Conservation (phyloP, 1,284 basidiomycete genomes). For the Tylopilus sp. region DNA sequence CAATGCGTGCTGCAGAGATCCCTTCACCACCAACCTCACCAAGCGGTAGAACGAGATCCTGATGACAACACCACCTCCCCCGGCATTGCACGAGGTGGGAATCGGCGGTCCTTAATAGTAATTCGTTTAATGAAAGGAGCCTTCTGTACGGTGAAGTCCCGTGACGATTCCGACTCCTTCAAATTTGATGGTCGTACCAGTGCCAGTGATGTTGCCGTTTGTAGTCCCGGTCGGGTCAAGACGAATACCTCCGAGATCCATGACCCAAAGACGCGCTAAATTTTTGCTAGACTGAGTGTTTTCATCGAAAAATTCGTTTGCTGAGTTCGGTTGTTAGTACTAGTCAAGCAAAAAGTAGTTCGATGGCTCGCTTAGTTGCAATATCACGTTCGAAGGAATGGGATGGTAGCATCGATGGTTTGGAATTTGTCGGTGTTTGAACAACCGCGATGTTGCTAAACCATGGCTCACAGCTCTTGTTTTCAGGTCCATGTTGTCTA, state of each 20-base stretch:
- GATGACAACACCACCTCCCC: neutral
- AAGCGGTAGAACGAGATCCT: conserved; percentile 1
- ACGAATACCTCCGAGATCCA: conserved; percentile 1
- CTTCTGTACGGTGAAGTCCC: conserved; percentile 4
- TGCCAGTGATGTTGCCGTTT: neutral
- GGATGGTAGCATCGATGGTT: too few species aligned
- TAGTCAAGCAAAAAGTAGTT: neutral
- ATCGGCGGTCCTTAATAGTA: conserved; percentile 21
- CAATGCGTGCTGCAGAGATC: conserved; percentile 21
- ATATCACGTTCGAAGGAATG: neutral
- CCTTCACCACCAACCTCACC: conserved; percentile 6
- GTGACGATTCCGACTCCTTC: neutral
- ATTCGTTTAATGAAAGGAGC: conserved; percentile 16
- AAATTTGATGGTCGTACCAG: neutral
- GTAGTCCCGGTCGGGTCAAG: neutral
- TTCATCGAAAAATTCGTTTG: too few species aligned
- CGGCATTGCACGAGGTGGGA: conserved; percentile 22
- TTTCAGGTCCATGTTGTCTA: neutral
- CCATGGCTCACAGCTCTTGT: conserved; percentile 4
- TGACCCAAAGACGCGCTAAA: neutral
- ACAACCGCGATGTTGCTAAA: conserved; percentile 1
- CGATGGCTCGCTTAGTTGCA: too few species aligned
- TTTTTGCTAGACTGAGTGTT: too few species aligned
- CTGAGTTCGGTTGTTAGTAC: neutral
- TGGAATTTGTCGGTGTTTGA: conserved; percentile 3